Percentiles rank a stretch among this genome's conserved stretches.
These are phyloP conservation scores for Emmonsiellopsis sp. DNA, from an alignment of 2,329 filamentous ascomycete species.

Conservation along the genomic window DNA sequence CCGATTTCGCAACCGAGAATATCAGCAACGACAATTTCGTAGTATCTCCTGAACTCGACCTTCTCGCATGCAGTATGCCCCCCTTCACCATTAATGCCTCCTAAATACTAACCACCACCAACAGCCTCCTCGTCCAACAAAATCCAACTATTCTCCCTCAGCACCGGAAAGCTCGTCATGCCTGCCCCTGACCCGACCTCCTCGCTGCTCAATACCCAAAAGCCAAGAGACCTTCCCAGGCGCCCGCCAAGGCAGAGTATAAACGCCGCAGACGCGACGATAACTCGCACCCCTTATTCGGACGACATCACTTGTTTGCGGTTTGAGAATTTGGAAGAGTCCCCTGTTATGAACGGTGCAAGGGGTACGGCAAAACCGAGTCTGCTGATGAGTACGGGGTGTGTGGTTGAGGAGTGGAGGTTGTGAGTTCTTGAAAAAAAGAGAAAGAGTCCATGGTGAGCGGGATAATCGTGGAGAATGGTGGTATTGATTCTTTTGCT, in stretches of 20 bases:
- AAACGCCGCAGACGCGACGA: neutral
- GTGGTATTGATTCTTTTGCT: neutral
- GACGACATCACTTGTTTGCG: conserved; percentile 21
- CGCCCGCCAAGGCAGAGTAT: too few species aligned
- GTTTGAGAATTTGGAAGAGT: conserved; percentile 20
- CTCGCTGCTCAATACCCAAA: neutral
- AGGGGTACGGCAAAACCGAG: conserved; percentile 22
- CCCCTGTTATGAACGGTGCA: conserved; percentile 7
- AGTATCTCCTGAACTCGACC: conserved; percentile 27
- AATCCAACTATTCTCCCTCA: conserved; percentile 31
- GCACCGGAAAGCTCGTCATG: conserved; percentile 24
- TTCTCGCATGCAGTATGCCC: conserved; percentile 29
- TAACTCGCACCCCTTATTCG: conserved; percentile 17
- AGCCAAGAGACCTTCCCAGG: neutral
- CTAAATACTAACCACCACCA: neutral
- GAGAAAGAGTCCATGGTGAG: too few species aligned
- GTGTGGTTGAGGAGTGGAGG: conserved; percentile 28
- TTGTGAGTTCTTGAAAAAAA: neutral
- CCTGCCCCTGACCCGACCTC: conserved; percentile 10
- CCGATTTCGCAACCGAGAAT: conserved; percentile 19
- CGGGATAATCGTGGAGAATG: too few species aligned
- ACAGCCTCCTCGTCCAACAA: conserved; percentile 2
- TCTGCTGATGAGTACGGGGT: conserved; percentile 25
- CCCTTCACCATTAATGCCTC: neutral
- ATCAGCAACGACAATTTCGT: conserved; percentile 25